These are phyloP conservation scores for Trichocladium uniseriatum DNA, from an alignment of 495 filamentous ascomycete genomes.

Conservation along the genomic window DNA sequence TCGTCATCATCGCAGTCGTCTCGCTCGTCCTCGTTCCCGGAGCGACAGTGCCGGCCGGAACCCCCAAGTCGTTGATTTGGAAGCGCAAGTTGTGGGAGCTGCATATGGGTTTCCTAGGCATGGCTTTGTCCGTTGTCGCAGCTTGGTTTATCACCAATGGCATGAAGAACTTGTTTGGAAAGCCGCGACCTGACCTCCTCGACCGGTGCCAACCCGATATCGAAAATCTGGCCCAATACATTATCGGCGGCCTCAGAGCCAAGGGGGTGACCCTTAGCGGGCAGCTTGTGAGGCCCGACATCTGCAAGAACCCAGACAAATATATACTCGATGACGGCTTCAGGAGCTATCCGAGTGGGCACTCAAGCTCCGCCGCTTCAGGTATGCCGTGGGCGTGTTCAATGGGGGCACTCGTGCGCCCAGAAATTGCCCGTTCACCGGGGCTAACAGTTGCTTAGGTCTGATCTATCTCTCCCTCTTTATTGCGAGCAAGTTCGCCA, in stretches of 20 bases:
- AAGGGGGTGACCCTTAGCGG: slow-evolving; percentile 30
- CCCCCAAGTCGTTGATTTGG: slow-evolving; percentile 54
- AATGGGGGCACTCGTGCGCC: background rate
- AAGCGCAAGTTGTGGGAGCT: slow-evolving; percentile 75
- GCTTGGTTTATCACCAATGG: slow-evolving; percentile 72
- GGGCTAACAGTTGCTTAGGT: slow-evolving; percentile 22
- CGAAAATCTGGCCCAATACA: slow-evolving; percentile 31
- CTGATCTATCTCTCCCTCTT: slow-evolving; percentile 72
- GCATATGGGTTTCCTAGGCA: slow-evolving; percentile 68
- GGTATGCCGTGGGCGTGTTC: slow-evolving; percentile 24
- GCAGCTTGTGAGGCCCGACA: slow-evolving; percentile 51
- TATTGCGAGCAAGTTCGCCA: slow-evolving; percentile 53
- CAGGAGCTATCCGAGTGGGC: slow-evolving; percentile 72
- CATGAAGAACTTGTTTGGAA: slow-evolving; percentile 80
- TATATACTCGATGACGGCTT: slow-evolving; percentile 73
- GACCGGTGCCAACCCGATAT: slow-evolving; percentile 54
- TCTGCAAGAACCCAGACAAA: slow-evolving; percentile 61
- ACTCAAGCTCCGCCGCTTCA: slow-evolving; percentile 55
- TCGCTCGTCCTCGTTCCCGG: slow-evolving; percentile 58
- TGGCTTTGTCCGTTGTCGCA: slow-evolving; percentile 55
- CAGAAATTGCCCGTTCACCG: background rate
- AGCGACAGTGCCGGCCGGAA: slow-evolving; percentile 56
- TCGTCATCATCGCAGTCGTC: slow-evolving; percentile 59
- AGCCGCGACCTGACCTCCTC: slow-evolving; percentile 75
- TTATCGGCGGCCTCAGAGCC: slow-evolving; percentile 31